A percentile compares a stretch with the other conserved stretches of the same genome.
These are phyloP conservation scores for Iberis pinnata DNA, from an alignment of 345 rosid species.

Conservation along the genomic window DNA sequence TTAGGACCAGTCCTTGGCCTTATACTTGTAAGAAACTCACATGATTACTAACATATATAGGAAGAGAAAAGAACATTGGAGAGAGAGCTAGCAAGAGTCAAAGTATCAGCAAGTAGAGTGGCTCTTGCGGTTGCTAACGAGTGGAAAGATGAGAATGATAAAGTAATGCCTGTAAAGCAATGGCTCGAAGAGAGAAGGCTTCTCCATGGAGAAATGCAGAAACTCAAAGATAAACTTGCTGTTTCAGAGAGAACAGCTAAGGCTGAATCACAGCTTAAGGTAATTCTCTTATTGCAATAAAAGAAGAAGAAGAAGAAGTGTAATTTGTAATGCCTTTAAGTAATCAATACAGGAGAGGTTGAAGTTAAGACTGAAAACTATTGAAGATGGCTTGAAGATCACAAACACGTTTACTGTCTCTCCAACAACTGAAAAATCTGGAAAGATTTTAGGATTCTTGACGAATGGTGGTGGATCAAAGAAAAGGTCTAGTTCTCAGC, in stretches of 20 bases:
- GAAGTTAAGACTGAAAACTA: conserved; percentile 62
- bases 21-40: conserved; percentile 11
- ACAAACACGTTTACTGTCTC: conserved; percentile 34
- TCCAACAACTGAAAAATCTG: conserved; percentile 40
- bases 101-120: conserved; percentile 71
- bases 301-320: not conserved
- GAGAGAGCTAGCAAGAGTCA: conserved; percentile 86
- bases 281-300: conserved; percentile 9
- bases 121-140: conserved; percentile 86
- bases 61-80: conserved; percentile 88
- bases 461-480: conserved; percentile 48
- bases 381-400: conserved; percentile 66
- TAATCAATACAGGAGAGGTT: conserved; percentile 59
- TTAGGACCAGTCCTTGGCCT: too few relatives aligned
- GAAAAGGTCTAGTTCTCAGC: conserved; percentile 68
- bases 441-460: conserved; percentile 61
- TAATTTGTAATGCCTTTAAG: not conserved
- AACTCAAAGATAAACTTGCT: conserved; percentile 65
- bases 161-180: conserved; percentile 85
- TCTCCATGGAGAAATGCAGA: conserved; percentile 90
- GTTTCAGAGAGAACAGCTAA: conserved; percentile 78
- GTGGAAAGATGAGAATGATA: conserved; percentile 92
- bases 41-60: conserved; percentile 29
- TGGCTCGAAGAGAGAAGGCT: conserved; percentile 90
- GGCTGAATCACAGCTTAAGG: conserved; percentile 92